phyloP scores from a whole-genome alignment of 129 eudicot genomes.

The Smallanthus sonchifolius region DNA sequence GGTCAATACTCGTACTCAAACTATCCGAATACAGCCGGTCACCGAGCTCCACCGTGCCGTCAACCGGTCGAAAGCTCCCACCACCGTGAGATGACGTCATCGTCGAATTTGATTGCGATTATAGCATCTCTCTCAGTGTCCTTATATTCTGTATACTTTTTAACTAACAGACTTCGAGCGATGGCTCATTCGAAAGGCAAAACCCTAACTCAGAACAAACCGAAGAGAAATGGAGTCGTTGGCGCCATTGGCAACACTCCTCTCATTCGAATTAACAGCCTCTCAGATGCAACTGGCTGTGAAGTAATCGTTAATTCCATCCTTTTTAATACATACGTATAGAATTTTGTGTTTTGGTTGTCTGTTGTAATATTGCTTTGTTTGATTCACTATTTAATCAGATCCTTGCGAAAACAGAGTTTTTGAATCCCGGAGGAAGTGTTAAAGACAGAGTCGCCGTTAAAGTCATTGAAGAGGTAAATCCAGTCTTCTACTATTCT shows the following conservation, averaged over 20 bases:
- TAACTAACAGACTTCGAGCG: slow-evolving; percentile 18
- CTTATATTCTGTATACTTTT: slow-evolving; percentile 39
- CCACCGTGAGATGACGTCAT: slow-evolving; percentile 36
- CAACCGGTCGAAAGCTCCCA: slow-evolving; percentile 14
- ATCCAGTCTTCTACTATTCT: neutral
- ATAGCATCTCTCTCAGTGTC: slow-evolving; percentile 39
- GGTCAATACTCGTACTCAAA: neutral
- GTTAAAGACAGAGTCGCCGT: slow-evolving; percentile 97
- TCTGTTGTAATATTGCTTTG: neutral
- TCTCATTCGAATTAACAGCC: slow-evolving; percentile 78
- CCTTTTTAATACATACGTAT: neutral
- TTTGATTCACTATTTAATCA: slow-evolving; percentile 27
- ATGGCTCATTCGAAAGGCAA: slow-evolving; percentile 3
- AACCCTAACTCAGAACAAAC: slow-evolving; percentile 24
- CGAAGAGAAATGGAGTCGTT: slow-evolving; percentile 48
- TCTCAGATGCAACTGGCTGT: slow-evolving; percentile 95
- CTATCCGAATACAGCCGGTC: neutral
- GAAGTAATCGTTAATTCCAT: slow-evolving; percentile 38
- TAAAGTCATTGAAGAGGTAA: slow-evolving; percentile 86
- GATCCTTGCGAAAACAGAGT: slow-evolving; percentile 93
- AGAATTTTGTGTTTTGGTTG: neutral
- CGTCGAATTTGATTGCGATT: slow-evolving; percentile 35
- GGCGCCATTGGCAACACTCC: slow-evolving; percentile 90
- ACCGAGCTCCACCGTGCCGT: slow-evolving; percentile 17
- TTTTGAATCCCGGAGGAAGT: slow-evolving; percentile 97